phyloP scores from a whole-genome alignment of 768 basidiomycete genomes.

The Podaxis sp. region DNA sequence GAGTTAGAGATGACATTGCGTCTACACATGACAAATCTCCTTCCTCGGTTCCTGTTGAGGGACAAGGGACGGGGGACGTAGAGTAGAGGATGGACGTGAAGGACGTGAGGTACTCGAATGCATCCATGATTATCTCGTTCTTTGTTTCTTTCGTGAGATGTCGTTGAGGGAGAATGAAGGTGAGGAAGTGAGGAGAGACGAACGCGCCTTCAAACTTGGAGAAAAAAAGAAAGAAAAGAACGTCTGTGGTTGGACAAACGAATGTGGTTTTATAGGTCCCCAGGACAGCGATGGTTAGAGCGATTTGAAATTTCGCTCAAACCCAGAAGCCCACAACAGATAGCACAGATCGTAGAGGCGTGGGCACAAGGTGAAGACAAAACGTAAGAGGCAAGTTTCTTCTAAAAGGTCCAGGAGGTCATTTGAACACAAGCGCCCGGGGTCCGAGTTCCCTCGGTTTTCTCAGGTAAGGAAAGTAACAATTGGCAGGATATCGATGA shows the following conservation, averaged over 20 bases:
- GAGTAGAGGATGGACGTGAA: neutral
- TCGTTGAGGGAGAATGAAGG: neutral
- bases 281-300: neutral
- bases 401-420: neutral
- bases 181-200: neutral
- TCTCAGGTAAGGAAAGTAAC: neutral
- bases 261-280: conserved; percentile 7
- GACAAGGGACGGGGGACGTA: neutral
- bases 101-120: neutral
- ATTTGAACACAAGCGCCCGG: neutral
- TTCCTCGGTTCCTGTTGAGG: neutral
- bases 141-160: neutral
- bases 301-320: neutral
- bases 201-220: neutral
- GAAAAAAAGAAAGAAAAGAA: neutral
- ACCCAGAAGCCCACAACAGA: neutral
- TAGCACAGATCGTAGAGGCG: neutral
- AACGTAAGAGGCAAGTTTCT: neutral
- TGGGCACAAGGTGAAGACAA: neutral
- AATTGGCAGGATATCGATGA: neutral
- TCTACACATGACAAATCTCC: neutral
- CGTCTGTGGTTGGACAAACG: neutral
- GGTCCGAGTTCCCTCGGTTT: too few species aligned
- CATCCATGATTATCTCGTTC: neutral
- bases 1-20: neutral